Conservation (phyloP, 2,329 filamentous ascomycete species). For the Colletotrichum siamense region DNA sequence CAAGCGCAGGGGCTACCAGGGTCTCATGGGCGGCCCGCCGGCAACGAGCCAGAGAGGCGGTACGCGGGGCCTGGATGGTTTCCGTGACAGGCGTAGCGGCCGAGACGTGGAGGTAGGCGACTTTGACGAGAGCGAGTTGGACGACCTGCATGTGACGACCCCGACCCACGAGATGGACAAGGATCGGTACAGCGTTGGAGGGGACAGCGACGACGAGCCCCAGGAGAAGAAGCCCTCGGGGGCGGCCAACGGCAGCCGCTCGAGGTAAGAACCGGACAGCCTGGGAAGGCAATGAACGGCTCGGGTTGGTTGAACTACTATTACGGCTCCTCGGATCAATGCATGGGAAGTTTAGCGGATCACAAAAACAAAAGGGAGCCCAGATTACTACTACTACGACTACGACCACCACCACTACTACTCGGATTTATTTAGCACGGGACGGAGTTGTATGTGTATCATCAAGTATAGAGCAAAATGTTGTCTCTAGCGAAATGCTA, state of each 20-base stretch:
- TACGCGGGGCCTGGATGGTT: conserved; percentile 43
- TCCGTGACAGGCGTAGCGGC: conserved; percentile 49
- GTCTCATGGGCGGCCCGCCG: conserved; percentile 45
- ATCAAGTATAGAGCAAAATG: background rate
- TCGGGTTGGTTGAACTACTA: background rate
- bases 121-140: conserved; percentile 70
- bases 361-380: background rate
- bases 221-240: conserved; percentile 26
- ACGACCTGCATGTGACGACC: conserved; percentile 61
- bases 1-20: conserved; percentile 59
- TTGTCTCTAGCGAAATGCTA: background rate
- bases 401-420: background rate
- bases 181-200: conserved; percentile 62
- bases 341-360: conserved; percentile 8
- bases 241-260: conserved; percentile 20
- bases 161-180: conserved; percentile 46
- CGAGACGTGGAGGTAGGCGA: conserved; percentile 67
- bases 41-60: conserved; percentile 34
- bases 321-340: conserved; percentile 1
- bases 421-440: background rate
- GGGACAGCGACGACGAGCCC: conserved; percentile 60
- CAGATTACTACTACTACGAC: background rate
- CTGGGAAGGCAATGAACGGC: background rate
- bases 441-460: conserved; percentile 7
- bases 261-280: background rate